Percentiles rank a stretch among this genome's conserved stretches.
phyloP scores from a whole-genome alignment of 495 filamentous ascomycete species.

The Podospora sp. region DNA sequence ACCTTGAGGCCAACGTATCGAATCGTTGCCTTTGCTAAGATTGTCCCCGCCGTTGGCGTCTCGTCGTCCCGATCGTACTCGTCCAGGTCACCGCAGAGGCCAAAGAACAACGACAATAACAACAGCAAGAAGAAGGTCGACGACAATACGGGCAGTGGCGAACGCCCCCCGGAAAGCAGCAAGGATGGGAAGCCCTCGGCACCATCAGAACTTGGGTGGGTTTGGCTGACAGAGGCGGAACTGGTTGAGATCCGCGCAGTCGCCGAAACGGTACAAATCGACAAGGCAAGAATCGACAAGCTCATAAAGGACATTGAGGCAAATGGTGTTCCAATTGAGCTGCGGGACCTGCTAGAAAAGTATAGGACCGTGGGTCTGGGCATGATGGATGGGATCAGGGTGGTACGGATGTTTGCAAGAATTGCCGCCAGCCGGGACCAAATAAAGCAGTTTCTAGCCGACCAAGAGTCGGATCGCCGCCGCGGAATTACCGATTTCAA shows the following conservation, averaged over 20 bases:
- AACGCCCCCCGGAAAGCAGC: not conserved
- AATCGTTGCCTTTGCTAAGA: constrained; percentile 5
- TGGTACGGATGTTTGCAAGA: not conserved
- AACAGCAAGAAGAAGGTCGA: not conserved
- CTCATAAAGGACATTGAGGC: constrained; percentile 22
- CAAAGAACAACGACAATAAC: constrained; percentile 21
- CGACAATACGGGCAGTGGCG: not conserved
- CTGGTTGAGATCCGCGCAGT: constrained; percentile 11
- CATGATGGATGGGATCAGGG: not conserved
- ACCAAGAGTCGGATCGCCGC: not conserved
- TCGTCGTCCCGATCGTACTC: constrained; percentile 7
- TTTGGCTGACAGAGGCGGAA: constrained; percentile 39
- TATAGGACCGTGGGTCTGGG: not conserved
- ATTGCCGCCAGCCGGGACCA: not conserved
- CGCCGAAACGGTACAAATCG: no score
- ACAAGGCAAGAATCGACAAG: not conserved
- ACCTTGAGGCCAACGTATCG: constrained; percentile 23
- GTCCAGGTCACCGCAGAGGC: constrained; percentile 20
- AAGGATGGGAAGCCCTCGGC: constrained; percentile 2
- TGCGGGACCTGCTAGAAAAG: constrained; percentile 5
- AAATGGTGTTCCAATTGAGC: constrained; percentile 4
- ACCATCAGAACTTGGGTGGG: constrained; percentile 33
- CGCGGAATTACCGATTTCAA: constrained; percentile 13
- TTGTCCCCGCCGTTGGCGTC: not conserved
- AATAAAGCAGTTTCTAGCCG: not conserved